Base-by-base conservation (phyloP, 345 rosid genomes). In the Cardamine occulta region DNA sequence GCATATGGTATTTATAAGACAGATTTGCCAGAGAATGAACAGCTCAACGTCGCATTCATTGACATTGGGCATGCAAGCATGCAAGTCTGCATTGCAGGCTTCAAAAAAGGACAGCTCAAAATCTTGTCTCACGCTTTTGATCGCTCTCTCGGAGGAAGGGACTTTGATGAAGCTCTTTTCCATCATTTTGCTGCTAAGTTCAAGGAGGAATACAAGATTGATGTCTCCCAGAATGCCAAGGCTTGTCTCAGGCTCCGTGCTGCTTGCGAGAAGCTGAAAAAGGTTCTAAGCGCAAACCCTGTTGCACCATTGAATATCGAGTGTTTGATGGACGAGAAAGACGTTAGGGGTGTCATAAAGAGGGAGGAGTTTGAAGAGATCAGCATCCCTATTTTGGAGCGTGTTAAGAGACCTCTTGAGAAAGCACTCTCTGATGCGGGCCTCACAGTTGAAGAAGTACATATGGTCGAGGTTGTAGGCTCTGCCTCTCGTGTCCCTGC, bases 1-100 rank as follows among this genome's bases (percentile, higher is more conserved):
- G 98, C 97, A 2, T 95, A 95, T 82, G 99, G 99, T 40, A 90
- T 95, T 48, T 95, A 95, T 71, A 95, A 95, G 86, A 92, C 99
- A 1, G 99, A 95, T 73, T 79, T 95, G 72, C 96, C 96, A 4
- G 98, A 95, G 80, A 90, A 42, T 78, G 99, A 90, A 17, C 91
- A 76, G 18, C 73, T 92, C 65, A 92, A 92, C 82, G 97, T 95
- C 34, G 98, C 94, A 1, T 90, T 95, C 78, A 88, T 95, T 68
- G 99, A 95, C 69, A 60, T 95, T 73, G 99, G 99, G 0, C 96
- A 95, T 37, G 86, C 98, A 28, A 90, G 94, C 71, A 85, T 95
- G 96, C 99, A 95, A 85, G 98, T 90, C 23, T 95, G 98, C 81
- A 92, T 95, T 81, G 95, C 89, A n/a, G 97, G 88, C 34, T 92